Evolutionary conservation across 2,329 filamentous ascomycete genomes (phyloP), one percentile per base, ranked within the genome.

Genomic region (Corynespora cassiicola): DNA sequence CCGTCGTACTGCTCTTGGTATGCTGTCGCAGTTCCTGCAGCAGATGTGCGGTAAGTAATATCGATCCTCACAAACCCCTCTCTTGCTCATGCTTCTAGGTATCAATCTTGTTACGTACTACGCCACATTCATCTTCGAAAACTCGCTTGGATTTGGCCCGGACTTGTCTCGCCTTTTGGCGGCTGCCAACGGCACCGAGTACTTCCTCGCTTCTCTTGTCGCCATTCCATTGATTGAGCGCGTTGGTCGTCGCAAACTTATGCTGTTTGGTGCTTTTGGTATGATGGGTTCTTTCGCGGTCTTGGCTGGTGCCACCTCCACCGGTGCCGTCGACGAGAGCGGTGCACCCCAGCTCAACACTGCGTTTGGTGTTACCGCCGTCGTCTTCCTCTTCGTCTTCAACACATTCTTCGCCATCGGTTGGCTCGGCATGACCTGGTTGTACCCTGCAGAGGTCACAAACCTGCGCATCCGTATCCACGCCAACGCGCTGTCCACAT

Each of bases 381-480:
- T 84, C 0, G 84, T 82, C 0, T 80, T 80, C 1, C 85, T 88
- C 63, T 89, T 87, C 56, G 71, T 85, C 25, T 86, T 83, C 61
- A 86, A 82, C 0, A 76, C 74, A 0, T 72, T 82, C 0, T 86
- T 86, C 45, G 84, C 81, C n/a, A 80, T 81, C 0, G 83, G 81
- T 26, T 84, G 79, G 80, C 57, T 82, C 3, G 79, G 75, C 0
- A 74, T 79, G 3, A 73, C 74, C 0, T 66, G 68, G 77, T 63
- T 86, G 0, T 86, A 86, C 39, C 83, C 82, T 0, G 83, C 85
- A 2, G 85, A 90, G 59, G 88, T 88, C 43, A 88, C 87, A 54
- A 85, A 86, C 0, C 68, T 88, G 0, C 77, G 84, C 42, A 77
- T 87, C 2, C 79, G 86, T n/a, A 86, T 85, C 3, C 84, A 85